Base-by-base conservation (phyloP, 805 yeast species). In the Ogataea wickerhamii region DNA sequence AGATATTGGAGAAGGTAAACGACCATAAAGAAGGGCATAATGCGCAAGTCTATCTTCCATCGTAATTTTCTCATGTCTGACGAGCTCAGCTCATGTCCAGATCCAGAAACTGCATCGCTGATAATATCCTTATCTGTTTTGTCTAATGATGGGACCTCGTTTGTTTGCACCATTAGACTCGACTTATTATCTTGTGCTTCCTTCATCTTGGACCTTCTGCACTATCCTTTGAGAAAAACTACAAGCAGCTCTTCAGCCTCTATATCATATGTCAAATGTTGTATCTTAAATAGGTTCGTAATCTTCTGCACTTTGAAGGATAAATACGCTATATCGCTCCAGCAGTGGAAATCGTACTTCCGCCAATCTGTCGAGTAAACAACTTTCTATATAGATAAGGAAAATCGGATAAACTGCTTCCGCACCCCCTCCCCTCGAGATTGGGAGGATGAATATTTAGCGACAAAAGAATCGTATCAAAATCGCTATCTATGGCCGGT, bases 21-120 rank as follows among this genome's bases (percentile, higher is more conserved):
- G 26, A 67, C 39, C 41, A 70, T 66, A 61, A 77, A 63, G 34
- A 76, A 43, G 1, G 82, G 77, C 45, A 73, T 57, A 48, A 78
- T 49, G 42, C 62, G 67, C 22, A 64, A 34, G 51, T 77, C 82
- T 23, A 74, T 71, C 48, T 76, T 78, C 50, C 77, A 29, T 19
- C 32, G 32, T 6, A 29, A 21, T 10, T 17, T 18, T 16, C 14
- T 40, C 17, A 36, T 10, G 7, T 29, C 32, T 8, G 20, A 18
- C 8, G 32, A 11, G 22, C 32, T 29, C 22, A 29, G 22, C 6
- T 10, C 22, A 7, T 7, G 13, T 12, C 10, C 16, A 11, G 6
- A 8, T 7, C 22, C 7, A 10, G 32, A 18, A 7, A 6, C 12
- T 7, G 22, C 8, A 18, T 29, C 8, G 32, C 32, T 17, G 6